Evolutionary conservation across 2,329 filamentous ascomycete genomes (phyloP).

Genomic region (Pseudogymnoascus destructans): DNA sequence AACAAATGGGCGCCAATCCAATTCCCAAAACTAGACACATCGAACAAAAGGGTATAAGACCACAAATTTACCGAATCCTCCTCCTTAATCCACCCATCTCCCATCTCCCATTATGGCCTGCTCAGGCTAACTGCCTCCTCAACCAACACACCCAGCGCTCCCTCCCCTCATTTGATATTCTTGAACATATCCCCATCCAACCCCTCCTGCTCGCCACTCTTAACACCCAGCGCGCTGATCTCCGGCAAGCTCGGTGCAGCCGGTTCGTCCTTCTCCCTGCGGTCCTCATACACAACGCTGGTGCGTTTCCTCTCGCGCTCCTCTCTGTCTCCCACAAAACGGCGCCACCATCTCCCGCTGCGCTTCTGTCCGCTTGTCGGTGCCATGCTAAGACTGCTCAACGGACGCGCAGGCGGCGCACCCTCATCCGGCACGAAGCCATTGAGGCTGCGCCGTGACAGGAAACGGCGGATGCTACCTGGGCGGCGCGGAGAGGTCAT

Average conservation of each 20-base stretch:
- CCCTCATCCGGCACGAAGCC: conserved; percentile 11
- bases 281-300: conserved; percentile 21
- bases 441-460: conserved; percentile 27
- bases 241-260: conserved; percentile 26
- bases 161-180: conserved; percentile 23
- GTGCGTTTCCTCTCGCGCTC: conserved; percentile 15
- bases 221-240: conserved; percentile 24
- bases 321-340: conserved; percentile 16
- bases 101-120: neutral
- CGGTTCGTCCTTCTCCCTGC: conserved; percentile 16
- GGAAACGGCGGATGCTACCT: conserved; percentile 28
- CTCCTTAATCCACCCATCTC: neutral
- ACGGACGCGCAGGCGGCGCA: conserved; percentile 21
- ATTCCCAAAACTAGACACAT: conserved; percentile 6
- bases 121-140: neutral
- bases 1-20: conserved; percentile 10
- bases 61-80: neutral
- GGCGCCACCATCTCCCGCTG: conserved; percentile 24
- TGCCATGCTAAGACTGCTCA: conserved; percentile 19
- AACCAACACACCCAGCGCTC: neutral
- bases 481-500: conserved; percentile 22
- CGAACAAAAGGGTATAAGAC: conserved; percentile 10
- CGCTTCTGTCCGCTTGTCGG: conserved; percentile 19
- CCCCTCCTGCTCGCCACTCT: conserved; percentile 22
- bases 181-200: conserved; percentile 27